Percentiles rank a stretch among this genome's conserved stretches.
These are phyloP conservation scores for Candida gorgasii DNA, from an alignment of 805 yeast species.

Conservation along the genomic window DNA sequence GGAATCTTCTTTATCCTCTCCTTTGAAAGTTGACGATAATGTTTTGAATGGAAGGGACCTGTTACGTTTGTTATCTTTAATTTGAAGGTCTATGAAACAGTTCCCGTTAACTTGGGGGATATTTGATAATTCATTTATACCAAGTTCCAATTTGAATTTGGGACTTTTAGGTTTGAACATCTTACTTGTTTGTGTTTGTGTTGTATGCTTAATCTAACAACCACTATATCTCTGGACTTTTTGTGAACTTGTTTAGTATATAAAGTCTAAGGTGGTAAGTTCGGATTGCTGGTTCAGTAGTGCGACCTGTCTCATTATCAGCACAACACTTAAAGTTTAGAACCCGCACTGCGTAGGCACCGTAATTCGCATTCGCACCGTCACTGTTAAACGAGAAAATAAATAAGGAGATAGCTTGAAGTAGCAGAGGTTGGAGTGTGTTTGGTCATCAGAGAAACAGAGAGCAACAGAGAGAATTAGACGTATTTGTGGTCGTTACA, in stretches of 20 bases:
- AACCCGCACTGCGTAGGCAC: neutral
- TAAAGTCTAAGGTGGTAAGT: no score
- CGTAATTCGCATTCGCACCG: neutral
- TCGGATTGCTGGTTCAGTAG: no score
- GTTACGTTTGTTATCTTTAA: conserved; percentile 47
- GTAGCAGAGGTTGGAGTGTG: no score
- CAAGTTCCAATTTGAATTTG: conserved; percentile 59
- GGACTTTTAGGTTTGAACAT: conserved; percentile 37
- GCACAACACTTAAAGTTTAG: neutral
- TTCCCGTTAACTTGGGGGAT: conserved; percentile 77
- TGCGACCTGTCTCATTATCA: no score
- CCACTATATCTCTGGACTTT: no score
- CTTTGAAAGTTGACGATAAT: conserved; percentile 2
- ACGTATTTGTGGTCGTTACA: neutral
- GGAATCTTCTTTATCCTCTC: neutral
- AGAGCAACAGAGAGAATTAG: no score
- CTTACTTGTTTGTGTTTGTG: neutral
- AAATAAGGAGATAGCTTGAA: conserved; percentile 4
- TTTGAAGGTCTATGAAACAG: conserved; percentile 63
- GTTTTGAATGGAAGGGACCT: conserved; percentile 12
- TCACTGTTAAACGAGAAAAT: conserved; percentile 2
- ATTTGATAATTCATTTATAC: conserved; percentile 72
- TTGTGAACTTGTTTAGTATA: no score
- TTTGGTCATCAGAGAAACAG: no score
- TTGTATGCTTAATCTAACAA: no score